These are phyloP conservation scores for Aurantiochytrium sp. DNA, from an alignment of 108 stramenopile genomes.

Conservation along the genomic window DNA sequence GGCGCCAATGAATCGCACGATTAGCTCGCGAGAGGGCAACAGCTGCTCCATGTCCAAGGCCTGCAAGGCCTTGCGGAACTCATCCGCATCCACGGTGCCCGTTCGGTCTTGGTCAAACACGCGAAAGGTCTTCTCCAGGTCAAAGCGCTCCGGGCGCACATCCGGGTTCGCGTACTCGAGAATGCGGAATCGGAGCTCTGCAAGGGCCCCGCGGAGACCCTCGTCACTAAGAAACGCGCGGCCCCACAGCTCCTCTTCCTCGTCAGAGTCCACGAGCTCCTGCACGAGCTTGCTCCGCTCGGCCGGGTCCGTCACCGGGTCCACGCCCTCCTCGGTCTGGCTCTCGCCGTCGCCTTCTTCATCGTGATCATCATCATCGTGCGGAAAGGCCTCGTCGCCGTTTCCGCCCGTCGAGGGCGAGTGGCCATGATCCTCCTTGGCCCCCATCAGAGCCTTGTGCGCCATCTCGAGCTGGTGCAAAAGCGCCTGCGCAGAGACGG, in stretches of 20 bases:
- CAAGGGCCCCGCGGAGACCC: not conserved
- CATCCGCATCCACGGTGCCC: not conserved
- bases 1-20: not conserved
- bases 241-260: not conserved
- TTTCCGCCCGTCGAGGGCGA: not conserved
- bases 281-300: not conserved
- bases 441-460: not conserved
- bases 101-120: slow-evolving; percentile 15
- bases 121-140: not conserved
- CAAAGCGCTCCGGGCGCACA: not conserved
- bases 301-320: not conserved
- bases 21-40: not conserved
- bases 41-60: not conserved
- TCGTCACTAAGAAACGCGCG: not conserved
- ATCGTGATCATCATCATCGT: not conserved
- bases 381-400: not conserved
- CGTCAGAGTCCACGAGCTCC: not conserved
- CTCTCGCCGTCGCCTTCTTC: not conserved
- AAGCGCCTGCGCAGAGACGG: no score
- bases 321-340: not conserved
- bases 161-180: not conserved
- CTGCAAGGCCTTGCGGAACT: not conserved
- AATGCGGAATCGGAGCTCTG: not conserved
- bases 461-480: not conserved
- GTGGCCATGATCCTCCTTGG: not conserved